A percentile compares a stretch with the other conserved stretches of the same genome.
These are phyloP conservation scores for Saccharomyces hybrid DNA, from an alignment of 1,139 yeast species.

Conservation along the genomic window DNA sequence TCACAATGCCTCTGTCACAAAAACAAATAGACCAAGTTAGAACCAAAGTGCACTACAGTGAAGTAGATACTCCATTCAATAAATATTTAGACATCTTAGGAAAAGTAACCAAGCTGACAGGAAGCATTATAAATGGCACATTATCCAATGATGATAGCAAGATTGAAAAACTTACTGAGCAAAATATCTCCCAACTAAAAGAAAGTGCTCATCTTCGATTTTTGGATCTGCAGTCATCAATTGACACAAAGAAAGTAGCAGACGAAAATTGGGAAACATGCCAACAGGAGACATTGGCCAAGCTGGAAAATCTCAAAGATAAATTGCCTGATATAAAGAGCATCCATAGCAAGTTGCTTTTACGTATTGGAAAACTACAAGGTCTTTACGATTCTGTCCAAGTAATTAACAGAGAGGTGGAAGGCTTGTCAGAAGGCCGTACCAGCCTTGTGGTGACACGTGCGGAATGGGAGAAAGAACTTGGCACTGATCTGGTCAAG, in stretches of 20 bases:
- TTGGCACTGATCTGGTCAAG: slow-evolving; percentile 21
- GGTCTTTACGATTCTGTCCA: slow-evolving; percentile 21
- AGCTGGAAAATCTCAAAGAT: slow-evolving; percentile 10
- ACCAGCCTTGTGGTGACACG: slow-evolving; percentile 20
- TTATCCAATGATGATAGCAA: slow-evolving; percentile 10
- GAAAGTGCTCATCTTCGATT: slow-evolving; percentile 16
- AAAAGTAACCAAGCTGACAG: slow-evolving; percentile 14
- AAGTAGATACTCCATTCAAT: slow-evolving; percentile 20
- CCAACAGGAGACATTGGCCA: slow-evolving; percentile 10
- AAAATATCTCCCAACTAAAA: slow-evolving; percentile 10
- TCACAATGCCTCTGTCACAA: slow-evolving; percentile 13
- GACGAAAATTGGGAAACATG: slow-evolving; percentile 22
- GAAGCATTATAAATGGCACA: slow-evolving; percentile 15
- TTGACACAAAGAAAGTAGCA: slow-evolving; percentile 19
- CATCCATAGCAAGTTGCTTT: slow-evolving; percentile 11
- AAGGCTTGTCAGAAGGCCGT: slow-evolving; percentile 19
- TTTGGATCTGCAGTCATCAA: slow-evolving; percentile 18
- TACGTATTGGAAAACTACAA: slow-evolving; percentile 18
- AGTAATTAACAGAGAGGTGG: slow-evolving; percentile 22
- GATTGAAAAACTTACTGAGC: slow-evolving; percentile 7
- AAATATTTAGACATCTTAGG: slow-evolving; percentile 19
- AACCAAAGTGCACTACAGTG: slow-evolving; percentile 23
- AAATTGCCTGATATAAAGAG: slow-evolving; percentile 13
- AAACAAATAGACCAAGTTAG: slow-evolving; percentile 17
- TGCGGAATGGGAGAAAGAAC: slow-evolving; percentile 25